Conservation (phyloP, 768 basidiomycete genomes). For the Dioszegia aurantiaca region DNA sequence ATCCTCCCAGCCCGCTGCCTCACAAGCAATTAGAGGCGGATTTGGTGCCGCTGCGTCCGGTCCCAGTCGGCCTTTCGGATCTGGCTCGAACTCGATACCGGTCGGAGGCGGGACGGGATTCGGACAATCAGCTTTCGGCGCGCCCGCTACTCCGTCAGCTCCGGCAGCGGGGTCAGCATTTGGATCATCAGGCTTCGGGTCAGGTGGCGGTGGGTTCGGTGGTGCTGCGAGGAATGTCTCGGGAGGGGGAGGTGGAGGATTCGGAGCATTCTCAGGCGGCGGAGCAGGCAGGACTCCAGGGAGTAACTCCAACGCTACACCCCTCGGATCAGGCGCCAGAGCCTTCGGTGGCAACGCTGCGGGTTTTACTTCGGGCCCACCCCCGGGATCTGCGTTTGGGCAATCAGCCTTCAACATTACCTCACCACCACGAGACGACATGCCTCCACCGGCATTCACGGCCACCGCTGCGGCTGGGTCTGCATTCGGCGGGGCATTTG, state of each 20-base stretch:
- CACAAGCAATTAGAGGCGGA: too few relatives aligned
- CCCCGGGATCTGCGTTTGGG: slow-evolving; percentile 14
- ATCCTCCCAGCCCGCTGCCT: slow-evolving; percentile 20
- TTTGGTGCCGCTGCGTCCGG: slow-evolving; percentile 6
- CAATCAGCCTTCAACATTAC: not conserved
- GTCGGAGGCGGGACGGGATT: not conserved
- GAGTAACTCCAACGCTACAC: slow-evolving; percentile 1
- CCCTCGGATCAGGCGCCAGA: slow-evolving; percentile 9
- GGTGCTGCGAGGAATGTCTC: not conserved
- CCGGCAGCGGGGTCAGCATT: slow-evolving; percentile 18
- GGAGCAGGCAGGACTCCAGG: not conserved
- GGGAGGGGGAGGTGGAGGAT: slow-evolving; percentile 5
- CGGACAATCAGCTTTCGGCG: slow-evolving; percentile 3
- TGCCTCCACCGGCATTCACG: slow-evolving; percentile 6
- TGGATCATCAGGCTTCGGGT: slow-evolving; percentile 9
- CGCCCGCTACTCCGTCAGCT: not conserved
- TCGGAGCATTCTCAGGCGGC: slow-evolving; percentile 18
- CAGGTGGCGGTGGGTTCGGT: not conserved
- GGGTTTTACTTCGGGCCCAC: not conserved
- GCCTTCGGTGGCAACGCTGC: not conserved
- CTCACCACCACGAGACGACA: not conserved
- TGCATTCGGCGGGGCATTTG: slow-evolving; percentile 3
- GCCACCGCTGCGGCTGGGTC: not conserved
- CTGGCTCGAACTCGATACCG: not conserved
- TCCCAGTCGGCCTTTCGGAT: not conserved